These are phyloP conservation scores for Cladophialophora carrionii DNA, from an alignment of 2,329 filamentous ascomycete species.

Conservation along the genomic window DNA sequence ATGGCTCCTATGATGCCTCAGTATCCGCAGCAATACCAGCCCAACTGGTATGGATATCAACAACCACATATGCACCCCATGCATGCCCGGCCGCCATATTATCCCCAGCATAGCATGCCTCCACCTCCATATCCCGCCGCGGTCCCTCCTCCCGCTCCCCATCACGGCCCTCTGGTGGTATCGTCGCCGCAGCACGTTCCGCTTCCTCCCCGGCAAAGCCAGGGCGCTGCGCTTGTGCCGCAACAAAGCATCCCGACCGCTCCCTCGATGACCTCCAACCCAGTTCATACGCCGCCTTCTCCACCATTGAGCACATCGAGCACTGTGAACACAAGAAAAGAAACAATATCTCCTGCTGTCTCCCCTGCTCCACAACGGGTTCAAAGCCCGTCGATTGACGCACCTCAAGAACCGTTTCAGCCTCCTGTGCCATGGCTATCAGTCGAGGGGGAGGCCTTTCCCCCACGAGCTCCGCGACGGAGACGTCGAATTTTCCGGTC, in stretches of 20 bases:
- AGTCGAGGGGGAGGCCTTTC: conserved; percentile 58
- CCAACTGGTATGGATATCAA: conserved; percentile 50
- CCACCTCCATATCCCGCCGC: conserved; percentile 44
- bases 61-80: conserved; percentile 48
- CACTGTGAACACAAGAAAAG: conserved; percentile 36
- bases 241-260: conserved; percentile 42
- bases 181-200: conserved; percentile 35
- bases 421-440: conserved; percentile 65
- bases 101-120: conserved; percentile 49
- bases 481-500: conserved; percentile 49
- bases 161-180: conserved; percentile 29
- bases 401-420: conserved; percentile 52
- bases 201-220: conserved; percentile 32
- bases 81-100: conserved; percentile 49
- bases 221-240: conserved; percentile 27
- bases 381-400: conserved; percentile 33
- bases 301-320: conserved; percentile 36
- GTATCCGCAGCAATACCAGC: conserved; percentile 51
- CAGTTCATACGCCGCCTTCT: conserved; percentile 41
- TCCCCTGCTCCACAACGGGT: conserved; percentile 42
- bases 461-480: conserved; percentile 53
- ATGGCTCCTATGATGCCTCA: conserved; percentile 57
- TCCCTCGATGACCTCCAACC: conserved; percentile 41
- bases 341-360: conserved; percentile 34
- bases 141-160: conserved; percentile 38